Evolutionary conservation across 345 rosid genomes (phyloP).

Genomic region (Corymbia maculata): DNA sequence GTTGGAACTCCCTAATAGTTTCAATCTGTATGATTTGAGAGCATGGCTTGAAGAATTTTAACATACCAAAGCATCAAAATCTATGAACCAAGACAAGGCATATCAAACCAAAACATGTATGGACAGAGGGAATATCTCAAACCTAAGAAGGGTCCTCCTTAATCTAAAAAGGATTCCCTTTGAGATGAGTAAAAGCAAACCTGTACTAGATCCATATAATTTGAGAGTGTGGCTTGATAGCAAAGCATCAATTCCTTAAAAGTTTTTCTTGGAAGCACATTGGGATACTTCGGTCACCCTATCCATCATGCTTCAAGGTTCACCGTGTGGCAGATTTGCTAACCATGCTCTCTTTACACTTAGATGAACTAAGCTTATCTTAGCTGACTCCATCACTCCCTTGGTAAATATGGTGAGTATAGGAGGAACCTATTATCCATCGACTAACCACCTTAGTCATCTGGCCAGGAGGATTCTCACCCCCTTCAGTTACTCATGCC

Average conservation of each 20-base stretch:
- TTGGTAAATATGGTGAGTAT: not conserved
- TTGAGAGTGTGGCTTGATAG: not conserved
- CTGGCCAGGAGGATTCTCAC: not conserved
- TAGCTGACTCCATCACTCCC: not conserved
- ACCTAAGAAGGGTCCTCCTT: not conserved
- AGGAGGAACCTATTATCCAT: not conserved
- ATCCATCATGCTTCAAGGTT: not conserved
- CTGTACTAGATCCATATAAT: not conserved
- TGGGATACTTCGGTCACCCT: not conserved
- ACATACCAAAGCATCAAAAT: not conserved
- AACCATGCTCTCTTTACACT: not conserved
- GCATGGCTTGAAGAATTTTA: not conserved
- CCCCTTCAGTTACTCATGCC: not conserved
- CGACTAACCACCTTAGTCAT: not conserved
- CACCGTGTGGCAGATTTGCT: not conserved
- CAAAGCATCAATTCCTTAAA: not conserved
- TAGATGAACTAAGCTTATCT: too few relatives aligned
- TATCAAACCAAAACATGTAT: not conserved
- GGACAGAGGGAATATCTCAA: not conserved
- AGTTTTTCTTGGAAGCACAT: not conserved
- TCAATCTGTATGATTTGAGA: not conserved
- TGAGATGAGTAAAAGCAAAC: not conserved
- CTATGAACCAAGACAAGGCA: not conserved
- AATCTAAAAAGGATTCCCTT: not conserved
- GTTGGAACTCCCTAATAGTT: not conserved